Conservation (phyloP, 2,329 filamentous ascomycete genomes). For the Dichotomopilus funicola region DNA sequence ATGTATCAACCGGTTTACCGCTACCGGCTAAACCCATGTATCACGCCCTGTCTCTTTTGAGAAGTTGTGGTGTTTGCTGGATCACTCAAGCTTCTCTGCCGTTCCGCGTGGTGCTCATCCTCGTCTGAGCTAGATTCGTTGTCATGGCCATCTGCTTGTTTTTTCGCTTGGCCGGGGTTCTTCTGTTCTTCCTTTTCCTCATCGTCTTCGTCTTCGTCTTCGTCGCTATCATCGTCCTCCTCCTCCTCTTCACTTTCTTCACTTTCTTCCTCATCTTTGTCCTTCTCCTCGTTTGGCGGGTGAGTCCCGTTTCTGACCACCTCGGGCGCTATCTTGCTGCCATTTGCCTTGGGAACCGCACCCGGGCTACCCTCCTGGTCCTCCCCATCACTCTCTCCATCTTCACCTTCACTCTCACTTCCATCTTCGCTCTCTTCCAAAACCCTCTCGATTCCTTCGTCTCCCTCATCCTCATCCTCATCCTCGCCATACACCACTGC, state of each 20-base stretch:
- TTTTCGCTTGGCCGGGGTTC: not conserved
- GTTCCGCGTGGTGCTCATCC: slow-evolving; percentile 45
- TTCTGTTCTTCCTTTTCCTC: slow-evolving; percentile 16
- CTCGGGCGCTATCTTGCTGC: too few relatives aligned
- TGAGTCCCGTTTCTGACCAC: too few relatives aligned
- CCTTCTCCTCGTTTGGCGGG: slow-evolving; percentile 19
- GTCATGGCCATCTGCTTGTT: too few relatives aligned
- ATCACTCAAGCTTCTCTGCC: slow-evolving; percentile 47
- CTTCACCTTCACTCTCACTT: slow-evolving; percentile 2
- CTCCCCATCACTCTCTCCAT: slow-evolving; percentile 24
- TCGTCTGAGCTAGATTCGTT: slow-evolving; percentile 37
- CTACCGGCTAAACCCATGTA: slow-evolving; percentile 11
- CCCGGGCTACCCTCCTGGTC: slow-evolving; percentile 8
- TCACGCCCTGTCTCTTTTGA: slow-evolving; percentile 14
- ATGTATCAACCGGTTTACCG: not conserved
- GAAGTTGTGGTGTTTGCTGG: slow-evolving; percentile 27
- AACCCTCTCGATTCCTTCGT: slow-evolving; percentile 37
- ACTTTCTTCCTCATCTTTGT: slow-evolving; percentile 21
- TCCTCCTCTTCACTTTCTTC: slow-evolving; percentile 25
- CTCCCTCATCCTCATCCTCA: not conserved
- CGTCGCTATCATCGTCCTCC: slow-evolving; percentile 10
- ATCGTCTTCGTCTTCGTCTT: slow-evolving; percentile 14
- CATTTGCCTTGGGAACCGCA: too few relatives aligned
- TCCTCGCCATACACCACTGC: slow-evolving; percentile 78
- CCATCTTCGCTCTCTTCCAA: slow-evolving; percentile 20